phyloP scores from a whole-genome alignment of 176 grass and related monocot genomes.

The Ensete glaucum region DNA sequence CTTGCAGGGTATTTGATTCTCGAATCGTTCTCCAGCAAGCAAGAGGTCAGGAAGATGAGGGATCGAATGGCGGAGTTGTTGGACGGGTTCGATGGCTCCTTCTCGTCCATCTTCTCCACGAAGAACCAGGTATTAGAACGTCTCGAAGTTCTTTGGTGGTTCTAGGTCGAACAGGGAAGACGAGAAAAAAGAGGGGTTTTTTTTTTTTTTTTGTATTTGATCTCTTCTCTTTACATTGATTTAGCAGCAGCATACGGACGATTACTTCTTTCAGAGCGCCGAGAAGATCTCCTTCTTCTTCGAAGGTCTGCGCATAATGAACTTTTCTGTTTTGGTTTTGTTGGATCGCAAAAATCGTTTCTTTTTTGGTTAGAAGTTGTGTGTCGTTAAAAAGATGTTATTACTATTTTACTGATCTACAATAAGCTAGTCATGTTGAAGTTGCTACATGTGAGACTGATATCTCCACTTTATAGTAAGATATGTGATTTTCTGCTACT shows the following conservation, averaged over 20 bases:
- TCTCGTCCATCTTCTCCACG: constrained; percentile 58
- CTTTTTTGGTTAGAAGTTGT: background rate
- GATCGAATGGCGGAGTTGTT: constrained; percentile 62
- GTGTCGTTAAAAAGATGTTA: too few species aligned
- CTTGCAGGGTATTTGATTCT: constrained; percentile 66
- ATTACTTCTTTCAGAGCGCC: constrained; percentile 79
- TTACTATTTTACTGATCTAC: too few species aligned
- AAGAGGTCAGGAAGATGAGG: constrained; percentile 62
- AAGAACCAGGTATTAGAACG: constrained; percentile 53
- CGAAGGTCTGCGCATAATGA: constrained; percentile 43
- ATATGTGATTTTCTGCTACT: too few species aligned
- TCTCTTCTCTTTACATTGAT: constrained; percentile 13
- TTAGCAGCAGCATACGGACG: constrained; percentile 65
- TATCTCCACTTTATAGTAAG: too few species aligned
- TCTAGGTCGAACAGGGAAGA: background rate
- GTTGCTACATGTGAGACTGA: too few species aligned
- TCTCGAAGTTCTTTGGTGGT: background rate
- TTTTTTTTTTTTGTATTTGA: background rate
- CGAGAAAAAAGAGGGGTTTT: background rate
- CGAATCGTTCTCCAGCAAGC: constrained; percentile 54
- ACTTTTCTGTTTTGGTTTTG: background rate
- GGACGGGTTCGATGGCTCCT: constrained; percentile 46
- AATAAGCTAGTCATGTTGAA: too few species aligned
- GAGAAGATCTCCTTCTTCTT: constrained; percentile 98
- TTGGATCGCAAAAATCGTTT: background rate